These are phyloP conservation scores for Phyllostachys edulis DNA, from an alignment of 176 grass and related monocot species.

Conservation along the genomic window DNA sequence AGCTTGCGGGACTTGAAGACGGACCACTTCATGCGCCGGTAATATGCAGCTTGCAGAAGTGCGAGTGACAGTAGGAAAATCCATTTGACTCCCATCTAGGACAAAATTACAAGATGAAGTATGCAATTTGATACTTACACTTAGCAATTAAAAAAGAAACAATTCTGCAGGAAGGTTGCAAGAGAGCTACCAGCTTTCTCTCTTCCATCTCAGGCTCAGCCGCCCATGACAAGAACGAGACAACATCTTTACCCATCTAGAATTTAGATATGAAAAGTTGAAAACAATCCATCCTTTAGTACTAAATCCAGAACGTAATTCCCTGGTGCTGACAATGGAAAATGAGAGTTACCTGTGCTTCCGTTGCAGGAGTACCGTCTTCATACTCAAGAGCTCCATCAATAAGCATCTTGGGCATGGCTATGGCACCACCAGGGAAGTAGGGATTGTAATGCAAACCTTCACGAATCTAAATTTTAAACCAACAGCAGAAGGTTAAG, in stretches of 20 bases:
- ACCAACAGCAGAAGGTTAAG: not conserved
- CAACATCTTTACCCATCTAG: constrained; percentile 98
- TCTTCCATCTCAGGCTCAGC: constrained; percentile 99
- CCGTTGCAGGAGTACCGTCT: constrained; percentile 90
- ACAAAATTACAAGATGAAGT: not conserved
- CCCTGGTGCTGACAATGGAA: not conserved
- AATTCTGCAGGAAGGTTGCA: not conserved
- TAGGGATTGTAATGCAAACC: constrained; percentile 98
- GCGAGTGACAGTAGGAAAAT: constrained; percentile 93
- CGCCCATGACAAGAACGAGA: constrained; percentile 93
- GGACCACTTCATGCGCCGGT: constrained; percentile 97
- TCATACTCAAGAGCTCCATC: constrained; percentile 94
- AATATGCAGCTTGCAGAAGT: constrained; percentile 95
- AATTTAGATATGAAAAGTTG: constrained; percentile 19
- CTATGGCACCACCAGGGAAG: constrained; percentile 98
- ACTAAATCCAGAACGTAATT: not conserved
- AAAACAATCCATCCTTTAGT: constrained; percentile 3
- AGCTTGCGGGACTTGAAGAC: constrained; percentile 90
- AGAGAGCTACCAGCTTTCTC: constrained; percentile 78
- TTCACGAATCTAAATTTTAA: constrained; percentile 75
- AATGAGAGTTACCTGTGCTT: constrained; percentile 68
- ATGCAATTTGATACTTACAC: not conserved
- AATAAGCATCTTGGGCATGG: constrained; percentile 99
- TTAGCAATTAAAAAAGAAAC: not conserved
- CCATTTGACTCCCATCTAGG: constrained; percentile 94